A percentile compares a stretch with the other conserved stretches of the same genome.
Conservation (phyloP, 805 yeast genomes). For the Yamadazyma sp. region DNA sequence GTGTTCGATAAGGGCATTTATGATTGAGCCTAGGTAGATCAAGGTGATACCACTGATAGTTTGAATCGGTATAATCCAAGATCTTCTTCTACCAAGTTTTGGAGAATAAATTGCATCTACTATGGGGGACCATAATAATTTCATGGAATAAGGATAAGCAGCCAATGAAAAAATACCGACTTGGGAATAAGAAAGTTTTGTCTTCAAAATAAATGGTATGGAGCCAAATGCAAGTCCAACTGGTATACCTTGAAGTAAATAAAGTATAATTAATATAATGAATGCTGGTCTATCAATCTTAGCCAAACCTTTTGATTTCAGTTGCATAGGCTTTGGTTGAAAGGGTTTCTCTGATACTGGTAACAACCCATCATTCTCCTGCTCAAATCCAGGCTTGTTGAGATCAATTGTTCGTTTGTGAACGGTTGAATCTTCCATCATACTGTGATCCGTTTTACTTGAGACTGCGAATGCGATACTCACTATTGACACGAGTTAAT, state of each 20-base stretch:
- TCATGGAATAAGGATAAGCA: constrained; percentile 90
- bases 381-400: constrained; percentile 5
- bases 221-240: constrained; percentile 95
- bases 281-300: constrained; percentile 69
- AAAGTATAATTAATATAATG: constrained; percentile 65
- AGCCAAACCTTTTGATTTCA: constrained; percentile 7
- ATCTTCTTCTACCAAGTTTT: constrained; percentile 73
- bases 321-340: constrained; percentile 8
- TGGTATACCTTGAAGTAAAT: constrained; percentile 92
- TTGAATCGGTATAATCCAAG: constrained; percentile 96
- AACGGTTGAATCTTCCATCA: constrained; percentile 8
- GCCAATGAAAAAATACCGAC: constrained; percentile 90
- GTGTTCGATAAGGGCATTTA: constrained; percentile 48
- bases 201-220: constrained; percentile 83
- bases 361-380: constrained; percentile 6
- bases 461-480: background rate
- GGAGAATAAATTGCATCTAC: constrained; percentile 81
- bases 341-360: constrained; percentile 9
- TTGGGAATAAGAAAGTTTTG: constrained; percentile 79
- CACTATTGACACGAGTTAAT: background rate
- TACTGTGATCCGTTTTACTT: too few relatives aligned
- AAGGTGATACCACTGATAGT: constrained; percentile 69
- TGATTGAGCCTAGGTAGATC: constrained; percentile 57
- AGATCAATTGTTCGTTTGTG: constrained; percentile 19
- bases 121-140: constrained; percentile 91